Evolutionary conservation across 805 yeast species (phyloP), one percentile per base, ranked within the genome.

Genomic region (Candida ovalis): DNA sequence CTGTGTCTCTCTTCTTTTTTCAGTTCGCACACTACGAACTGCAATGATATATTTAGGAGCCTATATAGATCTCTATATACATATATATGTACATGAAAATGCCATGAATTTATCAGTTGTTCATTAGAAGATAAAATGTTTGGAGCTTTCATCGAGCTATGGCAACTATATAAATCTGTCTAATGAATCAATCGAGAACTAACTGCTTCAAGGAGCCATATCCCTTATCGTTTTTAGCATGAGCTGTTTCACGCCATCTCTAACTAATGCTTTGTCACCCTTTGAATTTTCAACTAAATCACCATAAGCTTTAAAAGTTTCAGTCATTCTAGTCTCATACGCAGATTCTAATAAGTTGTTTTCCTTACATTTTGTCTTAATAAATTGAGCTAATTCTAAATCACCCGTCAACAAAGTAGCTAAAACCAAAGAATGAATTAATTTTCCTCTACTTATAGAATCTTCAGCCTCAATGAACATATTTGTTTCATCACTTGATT

Each of bases 311-410:
- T 63, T 67, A 49, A 69, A 58, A 1, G 55, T 39, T 17, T 55
- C 51, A n/a, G 55, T 57, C 22, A 66, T 43, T 35, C 51, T 53
- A 3, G 50, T 46, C 19, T 61, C 68, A 12, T 47, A 48, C 6
- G 44, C 47, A 8, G 55, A 59, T 24, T 59, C 58, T 10, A 65
- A 44, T 3, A 67, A 46, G 2, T 55, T 45, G 36, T 59, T 58
- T 25, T 61, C 65, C 27, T 52, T 49, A 28, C 64, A 60, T 39
- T 67, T 66, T 4, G 51, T 49, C 42, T 64, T 60, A 39, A 69
- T 59, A 21, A 66, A 55, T 23, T 61, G 58, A 1, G 71, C 71
- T 25, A 69, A 44, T 22, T 64, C 67, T 6, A 68, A 38, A 39
- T 69, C 71, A 3, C 53, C 44, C 2, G 52, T 52, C 3, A 58